Base-by-base conservation (phyloP, 805 yeast species). In the Kregervanrija fluxuum region DNA sequence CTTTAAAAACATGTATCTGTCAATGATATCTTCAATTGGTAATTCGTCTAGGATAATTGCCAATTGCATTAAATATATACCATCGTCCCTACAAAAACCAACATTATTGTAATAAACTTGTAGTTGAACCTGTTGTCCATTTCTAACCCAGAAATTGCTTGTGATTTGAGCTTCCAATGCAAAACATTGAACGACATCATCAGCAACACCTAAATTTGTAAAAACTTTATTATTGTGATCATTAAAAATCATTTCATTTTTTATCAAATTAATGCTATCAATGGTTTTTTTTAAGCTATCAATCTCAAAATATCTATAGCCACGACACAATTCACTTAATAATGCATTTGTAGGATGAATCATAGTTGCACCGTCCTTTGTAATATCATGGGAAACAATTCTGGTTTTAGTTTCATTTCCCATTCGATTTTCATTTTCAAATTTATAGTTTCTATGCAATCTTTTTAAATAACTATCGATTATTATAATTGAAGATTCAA, bases 101-200 rank as follows among this genome's bases (percentile, higher is more conserved):
- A 45, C 39, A 16, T 52, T 47, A 39, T 53, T 49, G 13, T 51
- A 53, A 9, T 40, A 43, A 6, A 47, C 54, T 37, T 62, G 62
- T 31, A 52, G 41, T 10, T 44, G n/a, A 1, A 56, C 60, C 13
- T 51, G 69, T 42, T 67, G 55, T 15, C 93, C 93, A 54, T 84
- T 84, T 63, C 91, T 73, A 2, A 84, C 74, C 93, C 93, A 84
- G 48, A 75, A 77, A 1, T 85, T 85, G 1, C 75, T 65, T 32
- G 72, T 73, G 3, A 82, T 75, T 54, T 84, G 91, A 3, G 80
- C 64, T 14, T 75, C 71, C 30, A 82, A 64, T 1, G 81, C 88
- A 31, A 80, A 65, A 12, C 82, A 73, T 57, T 84, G 70, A 40
- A 84, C 58, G 0, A 83, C 71, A 42, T 73, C 67, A 57, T 82